Evolutionary conservation across 2,329 filamentous ascomycete species (phyloP).

Genomic region (Fusarium pilosicola): DNA sequence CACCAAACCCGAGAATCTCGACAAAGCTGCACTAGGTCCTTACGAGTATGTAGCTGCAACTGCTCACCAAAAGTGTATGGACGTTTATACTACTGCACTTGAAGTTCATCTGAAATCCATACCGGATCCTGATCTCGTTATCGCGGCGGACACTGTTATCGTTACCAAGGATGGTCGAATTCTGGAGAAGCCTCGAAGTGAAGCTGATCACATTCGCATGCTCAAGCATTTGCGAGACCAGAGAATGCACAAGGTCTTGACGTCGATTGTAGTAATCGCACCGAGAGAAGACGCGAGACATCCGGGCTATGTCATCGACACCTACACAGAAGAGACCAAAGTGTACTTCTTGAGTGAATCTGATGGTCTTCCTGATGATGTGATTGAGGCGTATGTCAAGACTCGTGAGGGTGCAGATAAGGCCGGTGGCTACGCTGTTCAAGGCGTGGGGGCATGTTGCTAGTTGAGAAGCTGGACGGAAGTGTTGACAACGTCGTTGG

Average conservation of each 20-base stretch:
- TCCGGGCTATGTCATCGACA: conserved; percentile 86
- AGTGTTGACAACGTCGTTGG: conserved; percentile 95
- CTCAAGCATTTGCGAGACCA: conserved; percentile 83
- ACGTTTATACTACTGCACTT: conserved; percentile 68
- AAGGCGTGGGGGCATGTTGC: conserved; percentile 87
- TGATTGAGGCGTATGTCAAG: conserved; percentile 80
- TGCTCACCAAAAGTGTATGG: conserved; percentile 82
- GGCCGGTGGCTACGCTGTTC: conserved; percentile 94
- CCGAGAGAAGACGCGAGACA: conserved; percentile 82
- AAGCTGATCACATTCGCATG: conserved; percentile 85
- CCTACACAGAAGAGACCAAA: conserved; percentile 86
- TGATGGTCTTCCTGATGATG: conserved; percentile 75
- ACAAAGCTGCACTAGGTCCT: conserved; percentile 77
- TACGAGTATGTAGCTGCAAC: conserved; percentile 93
- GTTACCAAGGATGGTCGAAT: conserved; percentile 79
- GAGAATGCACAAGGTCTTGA: conserved; percentile 82
- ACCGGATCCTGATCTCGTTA: conserved; percentile 82
- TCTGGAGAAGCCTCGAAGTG: conserved; percentile 88
- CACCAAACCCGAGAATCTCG: conserved; percentile 83
- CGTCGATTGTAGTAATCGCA: conserved; percentile 83
- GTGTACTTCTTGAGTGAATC: conserved; percentile 82
- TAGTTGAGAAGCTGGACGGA: conserved; percentile 91
- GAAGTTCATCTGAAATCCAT: conserved; percentile 55
- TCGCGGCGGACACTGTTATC: conserved; percentile 92
- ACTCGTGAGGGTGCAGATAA: conserved; percentile 96